Evolutionary conservation across 306 rosid genomes (phyloP).

Genomic region (Echinosophora koreensis): DNA sequence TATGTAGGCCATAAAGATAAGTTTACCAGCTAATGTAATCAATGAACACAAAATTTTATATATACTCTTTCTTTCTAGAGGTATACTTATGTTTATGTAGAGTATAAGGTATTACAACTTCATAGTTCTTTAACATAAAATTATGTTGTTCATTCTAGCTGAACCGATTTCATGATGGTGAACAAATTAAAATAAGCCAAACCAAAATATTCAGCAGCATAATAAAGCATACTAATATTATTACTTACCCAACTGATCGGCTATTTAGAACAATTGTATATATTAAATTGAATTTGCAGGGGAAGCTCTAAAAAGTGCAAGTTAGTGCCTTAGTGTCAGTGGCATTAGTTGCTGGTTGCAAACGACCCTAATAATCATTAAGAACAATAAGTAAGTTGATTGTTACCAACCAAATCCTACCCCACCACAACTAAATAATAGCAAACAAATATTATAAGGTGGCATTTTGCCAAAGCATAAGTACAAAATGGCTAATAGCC

Average conservation of each 20-base stretch:
- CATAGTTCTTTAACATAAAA: too few species aligned
- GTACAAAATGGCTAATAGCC: slow-evolving; percentile 47
- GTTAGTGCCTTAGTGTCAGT: slow-evolving; percentile 39
- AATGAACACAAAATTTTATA: too few species aligned
- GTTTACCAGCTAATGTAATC: too few species aligned
- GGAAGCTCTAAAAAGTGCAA: slow-evolving; percentile 11
- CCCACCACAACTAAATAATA: slow-evolving; percentile 52
- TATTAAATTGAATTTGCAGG: slow-evolving; percentile 12
- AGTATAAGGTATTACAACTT: too few species aligned
- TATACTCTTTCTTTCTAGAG: too few species aligned
- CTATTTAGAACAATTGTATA: slow-evolving; percentile 3
- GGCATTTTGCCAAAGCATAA: slow-evolving; percentile 28
- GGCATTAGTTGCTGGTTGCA: slow-evolving; percentile 49
- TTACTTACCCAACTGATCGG: not conserved
- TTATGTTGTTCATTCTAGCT: not conserved
- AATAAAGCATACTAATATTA: not conserved
- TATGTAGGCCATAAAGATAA: too few species aligned
- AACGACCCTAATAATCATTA: slow-evolving; percentile 54
- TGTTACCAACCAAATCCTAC: slow-evolving; percentile 52
- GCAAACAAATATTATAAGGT: slow-evolving; percentile 7
- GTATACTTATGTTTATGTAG: too few species aligned
- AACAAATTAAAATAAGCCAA: not conserved
- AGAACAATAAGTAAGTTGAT: slow-evolving; percentile 41
- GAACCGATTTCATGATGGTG: not conserved
- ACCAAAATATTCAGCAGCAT: not conserved